Base-by-base conservation (phyloP, 2,329 filamentous ascomycete genomes). In the Xylaria multiplex region DNA sequence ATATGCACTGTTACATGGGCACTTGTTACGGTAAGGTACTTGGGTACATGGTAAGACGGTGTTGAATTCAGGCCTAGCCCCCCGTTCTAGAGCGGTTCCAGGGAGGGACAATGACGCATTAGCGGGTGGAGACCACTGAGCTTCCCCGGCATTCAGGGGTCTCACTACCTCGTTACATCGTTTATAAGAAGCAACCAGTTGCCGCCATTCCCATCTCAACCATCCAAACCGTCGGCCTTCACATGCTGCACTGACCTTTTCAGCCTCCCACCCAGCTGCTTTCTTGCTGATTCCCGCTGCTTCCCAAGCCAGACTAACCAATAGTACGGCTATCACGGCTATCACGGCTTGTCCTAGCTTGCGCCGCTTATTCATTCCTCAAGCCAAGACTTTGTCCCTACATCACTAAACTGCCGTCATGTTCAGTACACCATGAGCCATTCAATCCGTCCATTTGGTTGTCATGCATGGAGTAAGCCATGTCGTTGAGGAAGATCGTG, bases 401-500 rank as follows among this genome's bases (percentile, higher is more conserved):
- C 22, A 22, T 35, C 16, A 59, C 40, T 32, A 22, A 3, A 48
- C 43, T 43, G 37, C 48, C 65, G 24, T 46, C 46, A 73, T 74
- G 72, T 27, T 35, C 46, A 40, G 46, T 46, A 48, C 71, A 74
- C 59, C 45, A 74, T 76, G 72, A 75, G 65, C 69, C 65, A 65
- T 46, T 61, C 59, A 67, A 61, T 43, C 65, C 43, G 53, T 68
- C 64, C 43, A 65, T 64, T 68, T 68, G 70, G 67, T 62, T 62
- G 64, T 67, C 69, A 65, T 71, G 64, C 70, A 66, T 69, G 69
- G 69, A 69, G 66, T 70, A 59, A 76, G 71, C 71, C 68, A 78
- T 78, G 77, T 73, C 77, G 66, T 74, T 74, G 67, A 74, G 73
- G 59, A 74, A 75, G 56, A 67, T 67, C 52, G 61, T 73, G 64